Percentiles rank a stretch among this genome's conserved stretches.
Evolutionary conservation across 1,284 basidiomycete genomes (phyloP).

Genomic region (Xerocomus nothofagi): DNA sequence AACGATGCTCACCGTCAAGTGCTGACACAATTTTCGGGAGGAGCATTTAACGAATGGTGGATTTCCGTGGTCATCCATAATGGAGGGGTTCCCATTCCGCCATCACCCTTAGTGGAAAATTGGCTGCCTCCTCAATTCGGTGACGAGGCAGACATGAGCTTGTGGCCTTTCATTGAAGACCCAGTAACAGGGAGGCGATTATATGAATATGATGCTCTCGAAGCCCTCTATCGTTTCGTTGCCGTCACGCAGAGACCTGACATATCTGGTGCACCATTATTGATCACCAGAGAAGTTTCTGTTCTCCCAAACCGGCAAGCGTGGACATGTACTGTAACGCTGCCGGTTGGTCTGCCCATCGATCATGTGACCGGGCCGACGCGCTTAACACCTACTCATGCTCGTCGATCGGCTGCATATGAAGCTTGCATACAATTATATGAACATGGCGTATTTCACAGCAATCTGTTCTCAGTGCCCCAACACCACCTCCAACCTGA

Average conservation of each 20-base stretch:
- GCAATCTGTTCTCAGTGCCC: conserved; percentile 46
- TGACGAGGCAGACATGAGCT: conserved; percentile 44
- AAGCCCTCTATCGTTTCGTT: conserved; percentile 54
- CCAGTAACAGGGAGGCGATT: conserved; percentile 59
- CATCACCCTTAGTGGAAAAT: conserved; percentile 42
- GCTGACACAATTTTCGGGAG: conserved; percentile 39
- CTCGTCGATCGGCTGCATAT: conserved; percentile 59
- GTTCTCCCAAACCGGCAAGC: conserved; percentile 10
- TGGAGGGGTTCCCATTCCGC: conserved; percentile 46
- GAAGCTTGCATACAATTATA: conserved; percentile 53
- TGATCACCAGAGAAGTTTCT: conserved; percentile 35
- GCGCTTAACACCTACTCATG: conserved; percentile 47
- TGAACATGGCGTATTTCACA: conserved; percentile 50
- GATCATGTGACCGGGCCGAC: conserved; percentile 45
- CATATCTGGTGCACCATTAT: conserved; percentile 37
- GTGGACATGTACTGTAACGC: conserved; percentile 50
- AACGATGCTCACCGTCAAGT: conserved; percentile 55
- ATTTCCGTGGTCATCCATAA: conserved; percentile 41
- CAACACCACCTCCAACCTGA: conserved; percentile 10
- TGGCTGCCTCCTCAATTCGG: conserved; percentile 46
- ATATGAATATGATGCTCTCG: conserved; percentile 52
- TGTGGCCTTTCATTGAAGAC: conserved; percentile 39
- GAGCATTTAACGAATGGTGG: conserved; percentile 41
- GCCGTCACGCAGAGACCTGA: conserved; percentile 23
- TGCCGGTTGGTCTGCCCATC: conserved; percentile 45